phyloP scores from a whole-genome alignment of 2,329 filamentous ascomycete genomes.

The Fusarium caatingaense region DNA sequence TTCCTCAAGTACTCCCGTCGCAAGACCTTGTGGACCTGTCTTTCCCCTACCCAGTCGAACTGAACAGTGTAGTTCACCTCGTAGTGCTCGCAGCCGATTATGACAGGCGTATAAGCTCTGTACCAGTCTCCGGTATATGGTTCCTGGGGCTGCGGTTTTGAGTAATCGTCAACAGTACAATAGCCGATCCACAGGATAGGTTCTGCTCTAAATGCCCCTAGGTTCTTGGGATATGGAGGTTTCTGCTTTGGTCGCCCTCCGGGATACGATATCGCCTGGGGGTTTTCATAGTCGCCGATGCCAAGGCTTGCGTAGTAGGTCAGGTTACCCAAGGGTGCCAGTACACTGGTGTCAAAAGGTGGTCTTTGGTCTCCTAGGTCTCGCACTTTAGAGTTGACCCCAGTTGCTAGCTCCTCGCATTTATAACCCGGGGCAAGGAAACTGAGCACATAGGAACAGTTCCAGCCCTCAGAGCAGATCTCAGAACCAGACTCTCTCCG shows the following conservation, averaged over 20 bases:
- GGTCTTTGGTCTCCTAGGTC: not conserved
- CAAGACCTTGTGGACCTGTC: not conserved
- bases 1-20: accelerated
- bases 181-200: constrained; percentile 35
- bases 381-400: not conserved
- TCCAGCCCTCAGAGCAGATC: not conserved
- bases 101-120: not conserved
- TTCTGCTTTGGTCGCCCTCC: not conserved
- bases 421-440: constrained; percentile 13
- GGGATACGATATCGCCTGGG: accelerated
- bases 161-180: not conserved
- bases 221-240: not conserved
- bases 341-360: no score
- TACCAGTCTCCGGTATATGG: no score
- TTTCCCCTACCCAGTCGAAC: not conserved
- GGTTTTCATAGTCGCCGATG: not conserved
- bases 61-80: constrained; percentile 4
- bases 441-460: not conserved
- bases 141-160: accelerated
- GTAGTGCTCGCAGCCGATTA: constrained; percentile 19
- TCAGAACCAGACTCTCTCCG: not conserved
- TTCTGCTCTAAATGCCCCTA: constrained; percentile 13
- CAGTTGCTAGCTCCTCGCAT: constrained; percentile 10
- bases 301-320: not conserved
- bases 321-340: not conserved